Evolutionary conservation across 139 green algal species (phyloP).

Genomic region (Diplosphaera chodatii): DNA sequence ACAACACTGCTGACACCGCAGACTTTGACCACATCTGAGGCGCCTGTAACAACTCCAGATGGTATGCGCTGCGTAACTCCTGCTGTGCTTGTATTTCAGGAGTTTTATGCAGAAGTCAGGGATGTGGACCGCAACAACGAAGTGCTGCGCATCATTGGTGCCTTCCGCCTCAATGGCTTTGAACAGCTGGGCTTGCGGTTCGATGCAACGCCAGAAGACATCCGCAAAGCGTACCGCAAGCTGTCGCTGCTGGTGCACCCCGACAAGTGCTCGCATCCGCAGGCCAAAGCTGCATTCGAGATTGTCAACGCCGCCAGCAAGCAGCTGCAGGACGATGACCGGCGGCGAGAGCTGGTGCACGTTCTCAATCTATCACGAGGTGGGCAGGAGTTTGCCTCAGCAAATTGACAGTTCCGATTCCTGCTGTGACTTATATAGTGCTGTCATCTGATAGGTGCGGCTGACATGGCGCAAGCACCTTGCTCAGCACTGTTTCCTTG

Average conservation of each 20-base stretch:
- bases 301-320: conserved; percentile 70
- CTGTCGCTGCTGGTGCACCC: conserved; percentile 70
- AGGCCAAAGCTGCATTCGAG: conserved; percentile 76
- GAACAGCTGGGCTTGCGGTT: conserved; percentile 87
- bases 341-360: conserved; percentile 44
- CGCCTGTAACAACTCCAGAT: too few relatives aligned
- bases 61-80: too few relatives aligned
- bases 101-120: conserved; percentile 84
- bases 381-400: conserved; percentile 6
- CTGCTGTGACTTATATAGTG: neutral
- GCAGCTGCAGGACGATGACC: conserved; percentile 65
- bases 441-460: too few relatives aligned
- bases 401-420: too few relatives aligned
- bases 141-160: conserved; percentile 83
- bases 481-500: too few relatives aligned
- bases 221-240: conserved; percentile 83
- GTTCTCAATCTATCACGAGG: conserved; percentile 58
- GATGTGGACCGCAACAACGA: conserved; percentile 90
- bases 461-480: too few relatives aligned
- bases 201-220: conserved; percentile 69
- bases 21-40: too few relatives aligned
- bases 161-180: conserved; percentile 97
- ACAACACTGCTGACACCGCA: too few relatives aligned
- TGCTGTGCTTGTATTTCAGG: too few relatives aligned
- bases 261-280: conserved; percentile 69